Conservation (phyloP, 305 asterid genomes). For the Fraxinus sp. region DNA sequence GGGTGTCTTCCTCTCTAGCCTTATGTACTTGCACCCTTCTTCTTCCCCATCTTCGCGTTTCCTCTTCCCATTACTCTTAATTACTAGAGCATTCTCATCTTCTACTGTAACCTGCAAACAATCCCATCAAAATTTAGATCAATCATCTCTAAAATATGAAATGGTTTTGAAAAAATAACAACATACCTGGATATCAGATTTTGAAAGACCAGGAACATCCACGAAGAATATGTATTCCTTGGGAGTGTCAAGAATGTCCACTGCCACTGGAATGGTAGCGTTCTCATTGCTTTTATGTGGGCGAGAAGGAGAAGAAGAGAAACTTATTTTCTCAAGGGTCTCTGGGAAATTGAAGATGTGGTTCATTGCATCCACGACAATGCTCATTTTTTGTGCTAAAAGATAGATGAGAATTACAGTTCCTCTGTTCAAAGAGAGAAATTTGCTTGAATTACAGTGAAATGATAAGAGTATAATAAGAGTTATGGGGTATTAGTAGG, state of each 20-base stretch:
- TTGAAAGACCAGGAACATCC: constrained; percentile 82
- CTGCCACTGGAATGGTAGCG: constrained; percentile 36
- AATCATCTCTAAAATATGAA: neutral
- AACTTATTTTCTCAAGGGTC: constrained; percentile 41
- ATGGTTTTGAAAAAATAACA: neutral
- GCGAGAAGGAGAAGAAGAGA: constrained; percentile 25
- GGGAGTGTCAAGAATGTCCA: constrained; percentile 64
- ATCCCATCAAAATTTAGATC: neutral
- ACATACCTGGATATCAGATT: constrained; percentile 74
- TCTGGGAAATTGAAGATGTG: constrained; percentile 65
- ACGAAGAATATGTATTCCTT: constrained; percentile 55
- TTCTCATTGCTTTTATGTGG: constrained; percentile 19
- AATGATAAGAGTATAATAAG: neutral
- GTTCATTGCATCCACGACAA: constrained; percentile 55
- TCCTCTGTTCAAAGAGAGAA: neutral
- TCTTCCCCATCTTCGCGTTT: constrained; percentile 67
- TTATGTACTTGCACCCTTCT: constrained; percentile 56
- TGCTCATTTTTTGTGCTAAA: constrained; percentile 34
- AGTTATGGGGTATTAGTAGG: constrained; percentile 16
- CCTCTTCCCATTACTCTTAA: constrained; percentile 78
- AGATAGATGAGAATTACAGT: neutral
- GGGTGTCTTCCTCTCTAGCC: constrained; percentile 47
- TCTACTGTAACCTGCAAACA: constrained; percentile 59
- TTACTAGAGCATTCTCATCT: constrained; percentile 61
- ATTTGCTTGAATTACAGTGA: neutral